A percentile compares a stretch with the other conserved stretches of the same genome.
These are phyloP conservation scores for Aspergillus amoenus DNA, from an alignment of 2,329 filamentous ascomycete genomes.

Conservation along the genomic window DNA sequence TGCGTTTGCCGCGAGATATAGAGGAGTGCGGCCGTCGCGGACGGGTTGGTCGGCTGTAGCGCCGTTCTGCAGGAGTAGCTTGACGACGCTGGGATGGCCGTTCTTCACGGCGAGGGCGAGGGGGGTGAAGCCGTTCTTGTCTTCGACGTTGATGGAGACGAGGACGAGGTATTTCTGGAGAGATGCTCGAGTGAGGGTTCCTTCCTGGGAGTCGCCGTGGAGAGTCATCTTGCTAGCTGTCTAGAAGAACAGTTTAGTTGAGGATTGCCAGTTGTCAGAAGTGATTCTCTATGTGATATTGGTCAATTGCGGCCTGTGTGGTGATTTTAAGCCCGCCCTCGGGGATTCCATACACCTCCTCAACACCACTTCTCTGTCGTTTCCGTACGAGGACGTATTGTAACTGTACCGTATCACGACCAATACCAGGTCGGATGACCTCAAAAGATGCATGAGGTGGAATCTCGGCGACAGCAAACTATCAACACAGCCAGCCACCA, in stretches of 20 bases:
- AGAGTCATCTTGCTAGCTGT: neutral
- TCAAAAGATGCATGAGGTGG: too few relatives aligned
- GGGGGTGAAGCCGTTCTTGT: neutral
- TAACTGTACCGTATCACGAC: neutral
- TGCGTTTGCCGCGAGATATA: neutral
- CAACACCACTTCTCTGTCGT: neutral
- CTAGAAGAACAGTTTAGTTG: neutral
- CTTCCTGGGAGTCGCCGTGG: neutral
- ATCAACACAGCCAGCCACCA: neutral
- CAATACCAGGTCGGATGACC: neutral
- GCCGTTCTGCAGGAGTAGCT: neutral
- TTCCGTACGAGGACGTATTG: slow-evolving; percentile 1
- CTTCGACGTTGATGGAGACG: neutral
- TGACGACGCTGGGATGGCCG: neutral
- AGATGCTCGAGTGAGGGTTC: neutral
- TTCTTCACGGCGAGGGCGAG: neutral
- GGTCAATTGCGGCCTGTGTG: too few relatives aligned
- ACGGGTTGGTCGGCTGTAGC: neutral
- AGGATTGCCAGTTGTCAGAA: too few relatives aligned
- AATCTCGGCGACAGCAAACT: neutral
- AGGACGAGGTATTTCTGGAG: neutral
- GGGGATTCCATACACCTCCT: neutral
- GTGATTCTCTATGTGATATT: too few relatives aligned
- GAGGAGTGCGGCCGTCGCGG: neutral
- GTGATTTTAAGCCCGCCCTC: neutral